Percentiles rank a stretch among this genome's conserved stretches.
phyloP scores from a whole-genome alignment of 208 protist genomes.

The Herpetomonas samuelpessoai region DNA sequence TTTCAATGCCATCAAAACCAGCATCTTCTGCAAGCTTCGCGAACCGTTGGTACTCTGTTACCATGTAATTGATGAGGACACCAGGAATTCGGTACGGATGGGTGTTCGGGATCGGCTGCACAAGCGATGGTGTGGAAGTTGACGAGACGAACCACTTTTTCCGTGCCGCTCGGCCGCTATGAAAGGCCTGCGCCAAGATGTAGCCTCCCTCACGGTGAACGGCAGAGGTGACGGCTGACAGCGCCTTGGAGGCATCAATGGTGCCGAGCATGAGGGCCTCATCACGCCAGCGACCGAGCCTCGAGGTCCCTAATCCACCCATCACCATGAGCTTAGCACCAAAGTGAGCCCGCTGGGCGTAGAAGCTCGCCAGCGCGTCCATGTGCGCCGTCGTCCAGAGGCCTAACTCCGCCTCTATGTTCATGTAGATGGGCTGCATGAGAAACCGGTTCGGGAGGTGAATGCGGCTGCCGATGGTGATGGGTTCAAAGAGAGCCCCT shows the following conservation, averaged over 20 bases:
- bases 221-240: slow-evolving; percentile 77
- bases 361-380: slow-evolving; percentile 79
- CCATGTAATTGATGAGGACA: slow-evolving; percentile 65
- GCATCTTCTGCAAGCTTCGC: slow-evolving; percentile 90
- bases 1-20: slow-evolving; percentile 95
- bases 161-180: slow-evolving; percentile 85
- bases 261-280: slow-evolving; percentile 77
- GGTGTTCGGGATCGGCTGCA: slow-evolving; percentile 58
- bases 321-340: slow-evolving; percentile 89
- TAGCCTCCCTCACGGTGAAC: slow-evolving; percentile 86
- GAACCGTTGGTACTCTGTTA: slow-evolving; percentile 84
- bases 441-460: slow-evolving; percentile 78
- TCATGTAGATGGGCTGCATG: slow-evolving; percentile 88
- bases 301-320: slow-evolving; percentile 84
- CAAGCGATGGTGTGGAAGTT: slow-evolving; percentile 47
- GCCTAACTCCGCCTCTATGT: slow-evolving; percentile 67
- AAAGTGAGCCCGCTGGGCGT: slow-evolving; percentile 73
- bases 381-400: slow-evolving; percentile 61
- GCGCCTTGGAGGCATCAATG: slow-evolving; percentile 60
- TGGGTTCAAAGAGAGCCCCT: slow-evolving; percentile 54
- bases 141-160: slow-evolving; percentile 47
- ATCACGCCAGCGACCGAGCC: slow-evolving; percentile 70
- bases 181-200: slow-evolving; percentile 92
- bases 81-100: slow-evolving; percentile 55
- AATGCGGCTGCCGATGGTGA: slow-evolving; percentile 44